phyloP scores from a whole-genome alignment of 208 protist species.

The Crithidia sp. region DNA sequence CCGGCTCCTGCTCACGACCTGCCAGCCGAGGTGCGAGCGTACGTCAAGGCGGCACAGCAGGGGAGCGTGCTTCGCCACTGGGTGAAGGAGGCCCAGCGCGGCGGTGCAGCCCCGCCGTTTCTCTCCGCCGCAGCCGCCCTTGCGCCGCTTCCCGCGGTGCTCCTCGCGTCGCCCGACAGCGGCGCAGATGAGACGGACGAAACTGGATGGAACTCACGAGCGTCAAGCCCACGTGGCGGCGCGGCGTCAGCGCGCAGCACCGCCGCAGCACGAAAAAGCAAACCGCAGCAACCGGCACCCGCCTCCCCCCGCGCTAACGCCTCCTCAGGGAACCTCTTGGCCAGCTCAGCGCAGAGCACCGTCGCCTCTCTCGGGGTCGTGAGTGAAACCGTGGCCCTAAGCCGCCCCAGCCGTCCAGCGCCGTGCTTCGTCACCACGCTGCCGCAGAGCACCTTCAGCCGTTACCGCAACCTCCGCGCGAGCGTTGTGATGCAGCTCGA shows the following conservation, averaged over 20 bases:
- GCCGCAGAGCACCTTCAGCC: slow-evolving; percentile 23
- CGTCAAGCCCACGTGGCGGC: too few relatives aligned
- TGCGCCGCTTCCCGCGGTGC: slow-evolving; percentile 5
- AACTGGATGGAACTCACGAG: not conserved
- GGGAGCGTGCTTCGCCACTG: slow-evolving; percentile 9
- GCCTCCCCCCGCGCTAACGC: too few relatives aligned
- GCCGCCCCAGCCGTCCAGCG: slow-evolving; percentile 24
- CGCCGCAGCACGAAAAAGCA: not conserved
- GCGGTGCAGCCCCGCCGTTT: slow-evolving; percentile 24
- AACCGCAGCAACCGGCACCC: not conserved
- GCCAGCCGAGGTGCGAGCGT: slow-evolving; percentile 24
- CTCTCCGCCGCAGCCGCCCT: slow-evolving; percentile 22
- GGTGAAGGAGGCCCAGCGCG: slow-evolving; percentile 10
- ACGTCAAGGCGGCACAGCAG: slow-evolving; percentile 24
- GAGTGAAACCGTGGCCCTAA: not conserved
- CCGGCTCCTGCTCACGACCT: not conserved
- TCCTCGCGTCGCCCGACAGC: not conserved
- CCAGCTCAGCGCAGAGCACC: not conserved
- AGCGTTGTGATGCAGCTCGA: slow-evolving; percentile 21
- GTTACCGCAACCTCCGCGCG: slow-evolving; percentile 24
- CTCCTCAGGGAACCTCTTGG: not conserved
- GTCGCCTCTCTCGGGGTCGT: too few relatives aligned
- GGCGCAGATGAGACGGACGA: not conserved
- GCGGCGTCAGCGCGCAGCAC: not conserved
- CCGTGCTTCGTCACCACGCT: slow-evolving; percentile 33